These are phyloP conservation scores for Globisporangium carolinianum DNA, from an alignment of 352 stramenopile genomes.

Conservation along the genomic window DNA sequence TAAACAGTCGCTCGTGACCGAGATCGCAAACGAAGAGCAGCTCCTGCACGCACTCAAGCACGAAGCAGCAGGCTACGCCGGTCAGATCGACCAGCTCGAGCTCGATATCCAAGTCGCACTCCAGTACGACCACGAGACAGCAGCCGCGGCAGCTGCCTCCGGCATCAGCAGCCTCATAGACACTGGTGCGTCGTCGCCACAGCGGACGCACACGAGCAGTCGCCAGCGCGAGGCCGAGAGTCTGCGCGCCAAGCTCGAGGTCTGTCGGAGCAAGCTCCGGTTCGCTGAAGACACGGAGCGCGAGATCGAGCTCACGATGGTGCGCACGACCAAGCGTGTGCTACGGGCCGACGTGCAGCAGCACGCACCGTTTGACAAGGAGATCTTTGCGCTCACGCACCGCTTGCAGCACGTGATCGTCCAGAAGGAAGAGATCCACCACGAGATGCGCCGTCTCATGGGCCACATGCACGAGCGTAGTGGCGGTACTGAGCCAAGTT, in stretches of 20 bases:
- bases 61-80: slow-evolving; percentile 29
- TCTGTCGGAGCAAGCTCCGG: slow-evolving; percentile 47
- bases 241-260: slow-evolving; percentile 40
- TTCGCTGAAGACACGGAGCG: slow-evolving; percentile 61
- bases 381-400: slow-evolving; percentile 70
- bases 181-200: neutral
- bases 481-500: neutral
- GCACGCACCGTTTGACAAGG: slow-evolving; percentile 54
- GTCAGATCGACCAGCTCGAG: slow-evolving; percentile 50
- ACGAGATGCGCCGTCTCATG: slow-evolving; percentile 63
- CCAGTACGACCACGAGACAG: slow-evolving; percentile 10
- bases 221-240: slow-evolving; percentile 36
- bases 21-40: slow-evolving; percentile 62
- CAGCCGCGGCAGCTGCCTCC: neutral
- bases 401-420: slow-evolving; percentile 70
- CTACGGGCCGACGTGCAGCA: slow-evolving; percentile 39
- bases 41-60: slow-evolving; percentile 52
- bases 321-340: slow-evolving; percentile 66
- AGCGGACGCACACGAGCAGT: slow-evolving; percentile 1
- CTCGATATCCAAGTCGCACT: slow-evolving; percentile 42
- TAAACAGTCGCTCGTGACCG: slow-evolving; percentile 50
- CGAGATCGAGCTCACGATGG: slow-evolving; percentile 64
- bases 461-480: slow-evolving; percentile 20
- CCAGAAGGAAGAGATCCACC: slow-evolving; percentile 68
- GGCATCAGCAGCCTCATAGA: neutral